Evolutionary conservation across 345 rosid genomes (phyloP).

Genomic region (Barbarea vulgaris): DNA sequence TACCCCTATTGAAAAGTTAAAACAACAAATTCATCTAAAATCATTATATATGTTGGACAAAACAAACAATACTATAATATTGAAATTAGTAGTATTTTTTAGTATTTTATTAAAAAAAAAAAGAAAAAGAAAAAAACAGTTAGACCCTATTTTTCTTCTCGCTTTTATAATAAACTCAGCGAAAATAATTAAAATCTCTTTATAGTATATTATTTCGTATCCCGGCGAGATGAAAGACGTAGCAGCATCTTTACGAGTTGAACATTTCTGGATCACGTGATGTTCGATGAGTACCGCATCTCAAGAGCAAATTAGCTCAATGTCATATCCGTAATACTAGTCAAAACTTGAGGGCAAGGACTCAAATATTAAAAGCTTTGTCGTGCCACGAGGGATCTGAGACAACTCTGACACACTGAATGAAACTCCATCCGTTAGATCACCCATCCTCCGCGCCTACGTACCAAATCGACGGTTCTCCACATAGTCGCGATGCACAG

Average conservation of each 20-base stretch:
- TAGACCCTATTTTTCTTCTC: neutral
- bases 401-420: slow-evolving; percentile 40
- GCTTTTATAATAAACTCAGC: neutral
- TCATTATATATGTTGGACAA: neutral
- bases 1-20: slow-evolving; percentile 11
- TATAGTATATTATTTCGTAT: neutral
- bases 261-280: slow-evolving; percentile 52
- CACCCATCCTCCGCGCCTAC: neutral
- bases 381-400: slow-evolving; percentile 57
- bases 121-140: no score
- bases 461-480: slow-evolving; percentile 19
- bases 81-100: neutral
- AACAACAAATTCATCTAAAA: neutral
- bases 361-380: slow-evolving; percentile 41
- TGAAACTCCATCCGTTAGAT: slow-evolving; percentile 44
- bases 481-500: neutral
- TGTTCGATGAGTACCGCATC: slow-evolving; percentile 43
- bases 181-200: neutral
- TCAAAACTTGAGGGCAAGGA: slow-evolving; percentile 38
- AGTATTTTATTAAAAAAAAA: no score
- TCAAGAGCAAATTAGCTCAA: slow-evolving; percentile 27
- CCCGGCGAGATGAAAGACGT: slow-evolving; percentile 14
- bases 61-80: neutral
- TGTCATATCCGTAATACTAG: slow-evolving; percentile 50
- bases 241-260: slow-evolving; percentile 28